phyloP scores from a whole-genome alignment of 768 basidiomycete genomes.

The Leccinum uliginosum region DNA sequence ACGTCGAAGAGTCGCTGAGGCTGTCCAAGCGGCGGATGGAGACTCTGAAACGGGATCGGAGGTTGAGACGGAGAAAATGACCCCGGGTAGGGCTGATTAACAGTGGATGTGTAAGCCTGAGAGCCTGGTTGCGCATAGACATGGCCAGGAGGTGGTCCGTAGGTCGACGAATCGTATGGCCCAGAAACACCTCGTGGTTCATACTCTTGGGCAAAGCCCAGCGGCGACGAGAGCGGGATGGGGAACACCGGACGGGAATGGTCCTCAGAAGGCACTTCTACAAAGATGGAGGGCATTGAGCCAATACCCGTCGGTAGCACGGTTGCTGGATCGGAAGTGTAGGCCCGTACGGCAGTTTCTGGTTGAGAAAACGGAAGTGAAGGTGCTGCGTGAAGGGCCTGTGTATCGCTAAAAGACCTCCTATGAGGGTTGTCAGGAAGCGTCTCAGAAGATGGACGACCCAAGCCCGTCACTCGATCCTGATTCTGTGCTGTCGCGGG shows the following conservation, averaged over 20 bases:
- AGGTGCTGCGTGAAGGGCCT: conserved; percentile 6
- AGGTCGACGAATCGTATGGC: neutral
- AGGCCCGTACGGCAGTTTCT: conserved; percentile 6
- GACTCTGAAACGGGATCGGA: conserved; percentile 10
- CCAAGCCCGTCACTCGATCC: conserved; percentile 6
- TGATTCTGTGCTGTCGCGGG: conserved; percentile 17
- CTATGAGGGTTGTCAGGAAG: conserved; percentile 5
- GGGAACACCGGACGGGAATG: conserved; percentile 4
- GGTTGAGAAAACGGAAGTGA: conserved; percentile 2
- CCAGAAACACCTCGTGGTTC: neutral
- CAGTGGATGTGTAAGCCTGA: conserved; percentile 6
- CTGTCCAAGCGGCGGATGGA: conserved; percentile 4
- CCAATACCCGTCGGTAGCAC: neutral
- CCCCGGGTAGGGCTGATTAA: conserved; percentile 2
- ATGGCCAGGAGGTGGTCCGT: conserved; percentile 8
- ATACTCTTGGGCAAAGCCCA: neutral
- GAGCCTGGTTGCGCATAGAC: conserved; percentile 9
- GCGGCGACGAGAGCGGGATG: neutral
- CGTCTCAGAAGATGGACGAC: conserved; percentile 8
- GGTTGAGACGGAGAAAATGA: conserved; percentile 8
- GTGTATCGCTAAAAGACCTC: conserved; percentile 14
- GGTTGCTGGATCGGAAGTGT: conserved; percentile 1
- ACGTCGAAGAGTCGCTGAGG: conserved; percentile 13
- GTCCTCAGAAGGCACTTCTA: conserved; percentile 10
- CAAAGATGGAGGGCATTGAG: conserved; percentile 16